Evolutionary conservation across 495 filamentous ascomycete species (phyloP), one percentile per base, ranked within the genome.

Genomic region (Tetracladium setigerum): DNA sequence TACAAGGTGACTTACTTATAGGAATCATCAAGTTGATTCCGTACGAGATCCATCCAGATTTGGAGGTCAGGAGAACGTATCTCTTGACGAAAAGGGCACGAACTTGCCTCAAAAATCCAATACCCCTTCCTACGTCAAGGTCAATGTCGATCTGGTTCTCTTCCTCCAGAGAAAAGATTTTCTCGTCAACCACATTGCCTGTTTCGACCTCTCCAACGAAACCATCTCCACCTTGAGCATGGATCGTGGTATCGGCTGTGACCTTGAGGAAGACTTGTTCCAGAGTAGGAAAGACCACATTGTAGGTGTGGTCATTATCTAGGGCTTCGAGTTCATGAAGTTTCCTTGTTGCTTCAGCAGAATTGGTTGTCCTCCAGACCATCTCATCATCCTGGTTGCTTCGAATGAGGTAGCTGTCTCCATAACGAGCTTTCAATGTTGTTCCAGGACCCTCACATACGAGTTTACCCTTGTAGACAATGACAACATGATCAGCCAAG

Each of bases 401-500:
- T 1, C 53, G 49, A 5, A 57, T 53, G 0, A 57, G 16, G 32
- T 50, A 53, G 17, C 44, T 33, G 14, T 53, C 46, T 14, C 54
- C 50, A 30, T 45, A 57, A 2, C 38, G 54, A 40, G 49, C 46
- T 35, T 66, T 66, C 7, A 66, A 47, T 10, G 56, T 55, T 4
- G 62, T 61, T 9, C 57, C 44, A 0, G 62, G 52, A 1, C 63
- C 63, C 53, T 66, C 54, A n/a, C 54, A 62, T 16, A 57, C 54
- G 4, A 66, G 38, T 16, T 44, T 43, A 5, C 62, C 63, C 44
- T 61, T 64, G n/a, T 62, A 62, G 5, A 66, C 49, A 41, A 66
- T 66, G 1, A 57, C 63, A 44, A 64, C 63, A 15, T 62, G 53
- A 31, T 66, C 63, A 19, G 63, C 58, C 11, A 66, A 45, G 17